Evolutionary conservation across 345 rosid genomes (phyloP), one percentile per base, ranked within the genome.

Genomic region (Pelargonium nanum): DNA sequence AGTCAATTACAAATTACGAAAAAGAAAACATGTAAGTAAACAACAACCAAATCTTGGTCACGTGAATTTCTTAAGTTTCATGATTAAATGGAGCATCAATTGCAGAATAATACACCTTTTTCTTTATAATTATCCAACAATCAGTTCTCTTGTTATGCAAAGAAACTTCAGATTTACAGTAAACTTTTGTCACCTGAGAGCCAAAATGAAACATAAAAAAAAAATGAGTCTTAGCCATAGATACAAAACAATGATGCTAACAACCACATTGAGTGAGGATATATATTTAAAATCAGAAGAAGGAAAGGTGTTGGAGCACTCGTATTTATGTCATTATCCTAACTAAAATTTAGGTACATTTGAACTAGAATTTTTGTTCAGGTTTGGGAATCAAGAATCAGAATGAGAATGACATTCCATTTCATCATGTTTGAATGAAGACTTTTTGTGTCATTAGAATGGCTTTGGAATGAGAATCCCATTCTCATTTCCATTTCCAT

Each of bases 81-180:
- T 26, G 32, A 56, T 20, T 13, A 22, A 26, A 58, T 26, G 53
- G 53, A 57, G 40, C 48, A 55, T 32, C 16, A 34, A 48, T 20
- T 22, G 22, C 58, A 30, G 24, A 59, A 50, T 15, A 16, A 44
- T 8, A 55, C 52, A 87, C 95, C 90, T 72, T 89, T 63, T 80
- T 81, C 72, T 87, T 87, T 66, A 93, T 72, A 65, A 93, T 85
- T 58, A 87, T 75, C 99, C 99, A 93, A 65, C 97, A 93, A 69
- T 93, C 91, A 19, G 79, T 69, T 76, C 91, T 85, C 75, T 78
- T 89, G 70, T 87, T 75, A 70, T 93, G 97, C 58, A 60, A 24
- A 28, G 89, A 56, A 4, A 89, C 68, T 67, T 93, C 94, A 25
- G 70, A 60, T 65, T 83, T 85, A 23, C 72, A 70, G 72, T 75